A percentile compares a stretch with the other conserved stretches of the same genome.
Evolutionary conservation across 2,329 filamentous ascomycete genomes (phyloP).

Genomic region (Paramyrothecium sp.): DNA sequence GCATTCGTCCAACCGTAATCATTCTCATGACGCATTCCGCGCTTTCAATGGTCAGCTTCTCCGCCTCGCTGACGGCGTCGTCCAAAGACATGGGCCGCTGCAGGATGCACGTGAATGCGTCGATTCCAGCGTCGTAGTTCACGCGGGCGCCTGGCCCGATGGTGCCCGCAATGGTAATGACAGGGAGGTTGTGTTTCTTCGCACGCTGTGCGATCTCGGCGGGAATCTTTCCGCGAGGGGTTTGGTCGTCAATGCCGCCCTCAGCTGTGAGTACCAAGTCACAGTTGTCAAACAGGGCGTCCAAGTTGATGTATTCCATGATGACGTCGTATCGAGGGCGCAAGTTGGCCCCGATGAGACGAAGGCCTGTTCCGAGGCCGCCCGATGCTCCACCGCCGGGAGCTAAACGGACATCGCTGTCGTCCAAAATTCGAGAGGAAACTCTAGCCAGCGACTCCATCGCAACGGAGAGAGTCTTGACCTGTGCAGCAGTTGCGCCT

Average conservation of each 20-base stretch:
- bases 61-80: constrained; percentile 26
- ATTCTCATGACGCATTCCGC: constrained; percentile 32
- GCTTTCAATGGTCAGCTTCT: constrained; percentile 27
- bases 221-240: constrained; percentile 50
- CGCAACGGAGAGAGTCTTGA: constrained; percentile 37
- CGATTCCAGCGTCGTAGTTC: constrained; percentile 31
- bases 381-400: constrained; percentile 52
- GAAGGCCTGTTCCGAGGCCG: constrained; percentile 49
- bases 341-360: constrained; percentile 43
- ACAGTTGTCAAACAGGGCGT: constrained; percentile 42
- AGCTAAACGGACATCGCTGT: constrained; percentile 29
- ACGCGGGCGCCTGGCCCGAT: constrained; percentile 30
- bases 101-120: constrained; percentile 30
- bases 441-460: constrained; percentile 40
- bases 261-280: constrained; percentile 53
- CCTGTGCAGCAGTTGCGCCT: constrained; percentile 41
- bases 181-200: constrained; percentile 41
- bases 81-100: constrained; percentile 28
- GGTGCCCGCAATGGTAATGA: constrained; percentile 37
- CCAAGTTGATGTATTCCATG: constrained; percentile 47
- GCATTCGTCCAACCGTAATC: constrained; percentile 26
- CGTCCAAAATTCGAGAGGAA: constrained; percentile 27
- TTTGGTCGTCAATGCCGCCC: constrained; percentile 50
- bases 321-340: constrained; percentile 47
- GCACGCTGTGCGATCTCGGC: constrained; percentile 49